phyloP scores from a whole-genome alignment of 192 early-diverging fungal genomes.

The Backusella australiensis region DNA sequence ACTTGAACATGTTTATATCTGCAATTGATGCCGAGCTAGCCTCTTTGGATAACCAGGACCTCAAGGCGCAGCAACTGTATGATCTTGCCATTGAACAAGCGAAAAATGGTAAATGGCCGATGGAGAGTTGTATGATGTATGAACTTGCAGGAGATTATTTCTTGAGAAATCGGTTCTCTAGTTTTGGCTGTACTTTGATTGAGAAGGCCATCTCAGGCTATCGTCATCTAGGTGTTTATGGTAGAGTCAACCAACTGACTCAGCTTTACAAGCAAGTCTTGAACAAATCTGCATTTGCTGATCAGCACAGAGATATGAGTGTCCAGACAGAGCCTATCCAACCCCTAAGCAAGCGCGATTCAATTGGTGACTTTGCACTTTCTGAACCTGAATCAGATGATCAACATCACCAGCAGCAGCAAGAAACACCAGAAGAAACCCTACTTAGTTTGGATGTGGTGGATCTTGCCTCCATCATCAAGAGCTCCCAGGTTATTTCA shows the following conservation, averaged over 20 bases:
- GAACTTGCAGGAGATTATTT: conserved; percentile 33
- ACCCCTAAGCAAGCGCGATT: background rate
- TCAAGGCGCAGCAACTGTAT: conserved; percentile 9
- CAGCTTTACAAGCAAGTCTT: background rate
- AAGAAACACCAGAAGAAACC: conserved; percentile 25
- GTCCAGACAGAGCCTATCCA: conserved; percentile 18
- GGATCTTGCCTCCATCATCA: conserved; percentile 35
- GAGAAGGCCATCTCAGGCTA: conserved; percentile 23
- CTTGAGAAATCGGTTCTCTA: conserved; percentile 12
- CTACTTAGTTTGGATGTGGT: conserved; percentile 35
- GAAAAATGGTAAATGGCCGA: conserved; percentile 18
- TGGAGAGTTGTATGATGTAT: conserved; percentile 23
- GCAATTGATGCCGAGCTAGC: conserved; percentile 29
- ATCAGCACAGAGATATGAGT: background rate
- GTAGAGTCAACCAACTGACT: conserved; percentile 22
- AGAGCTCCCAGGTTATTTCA: conserved; percentile 39
- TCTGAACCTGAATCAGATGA: background rate
- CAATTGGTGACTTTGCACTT: background rate
- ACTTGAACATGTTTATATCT: conserved; percentile 14
- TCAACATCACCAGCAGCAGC: background rate
- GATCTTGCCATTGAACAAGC: conserved; percentile 26
- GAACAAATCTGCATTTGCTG: background rate
- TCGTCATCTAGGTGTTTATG: conserved; percentile 21
- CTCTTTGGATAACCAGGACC: conserved; percentile 5
- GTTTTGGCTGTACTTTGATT: conserved; percentile 16